phyloP scores from a whole-genome alignment of 225 moss, liverwort and hornwort species.

The Pleurozium schreberi region DNA sequence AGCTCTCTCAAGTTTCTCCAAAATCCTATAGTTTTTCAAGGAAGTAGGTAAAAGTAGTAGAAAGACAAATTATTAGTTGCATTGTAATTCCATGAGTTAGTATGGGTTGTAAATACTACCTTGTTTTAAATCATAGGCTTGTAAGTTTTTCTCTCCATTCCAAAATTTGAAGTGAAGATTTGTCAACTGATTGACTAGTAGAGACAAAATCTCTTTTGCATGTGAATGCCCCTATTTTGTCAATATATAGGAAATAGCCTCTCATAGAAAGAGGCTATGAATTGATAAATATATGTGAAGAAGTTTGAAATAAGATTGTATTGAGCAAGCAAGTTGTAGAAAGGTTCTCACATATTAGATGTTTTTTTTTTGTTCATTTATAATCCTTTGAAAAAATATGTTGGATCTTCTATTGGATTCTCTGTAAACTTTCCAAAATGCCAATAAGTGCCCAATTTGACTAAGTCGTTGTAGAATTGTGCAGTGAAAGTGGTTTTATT shows the following conservation, averaged over 20 bases:
- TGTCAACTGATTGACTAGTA: not conserved
- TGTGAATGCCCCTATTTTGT: not conserved
- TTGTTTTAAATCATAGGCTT: not conserved
- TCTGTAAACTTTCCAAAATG: not conserved
- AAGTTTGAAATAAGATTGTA: not conserved
- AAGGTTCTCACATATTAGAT: no score
- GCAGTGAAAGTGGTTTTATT: not conserved
- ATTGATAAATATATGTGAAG: not conserved
- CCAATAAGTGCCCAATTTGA: not conserved
- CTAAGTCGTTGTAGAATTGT: not conserved
- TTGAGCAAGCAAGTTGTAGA: no score
- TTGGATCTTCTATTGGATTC: fast-evolving
- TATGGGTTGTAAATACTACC: not conserved
- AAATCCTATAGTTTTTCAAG: not conserved
- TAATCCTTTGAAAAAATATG: not conserved
- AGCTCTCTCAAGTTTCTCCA: not conserved
- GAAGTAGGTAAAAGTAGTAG: not conserved
- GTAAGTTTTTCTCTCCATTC: not conserved
- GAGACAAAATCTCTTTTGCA: not conserved
- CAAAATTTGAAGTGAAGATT: not conserved
- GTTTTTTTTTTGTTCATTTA: no score
- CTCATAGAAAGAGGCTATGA: not conserved
- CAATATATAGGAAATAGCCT: not conserved
- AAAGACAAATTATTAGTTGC: not conserved
- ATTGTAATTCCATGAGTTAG: no score